Conservation (phyloP, 140 eudicot species). For the Anethum foeniculum region DNA sequence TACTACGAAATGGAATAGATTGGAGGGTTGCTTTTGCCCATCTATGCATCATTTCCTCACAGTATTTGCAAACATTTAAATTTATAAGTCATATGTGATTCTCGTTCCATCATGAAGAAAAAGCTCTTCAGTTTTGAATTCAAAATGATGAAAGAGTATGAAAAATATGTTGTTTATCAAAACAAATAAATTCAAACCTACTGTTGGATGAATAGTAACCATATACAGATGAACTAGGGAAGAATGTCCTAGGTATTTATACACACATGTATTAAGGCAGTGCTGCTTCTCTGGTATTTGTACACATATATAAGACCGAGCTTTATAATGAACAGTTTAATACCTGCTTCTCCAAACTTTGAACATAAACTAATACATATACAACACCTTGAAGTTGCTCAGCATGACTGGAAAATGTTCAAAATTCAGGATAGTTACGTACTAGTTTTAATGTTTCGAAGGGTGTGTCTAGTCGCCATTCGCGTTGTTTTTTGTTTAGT, state of each 20-base stretch:
- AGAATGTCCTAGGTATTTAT: neutral
- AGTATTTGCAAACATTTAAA: no score
- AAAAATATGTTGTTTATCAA: no score
- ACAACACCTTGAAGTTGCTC: neutral
- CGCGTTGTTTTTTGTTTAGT: conserved; percentile 71
- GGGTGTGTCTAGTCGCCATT: conserved; percentile 67
- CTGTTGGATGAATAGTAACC: neutral
- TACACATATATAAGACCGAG: neutral
- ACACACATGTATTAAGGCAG: neutral
- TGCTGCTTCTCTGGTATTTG: neutral
- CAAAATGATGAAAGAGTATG: neutral
- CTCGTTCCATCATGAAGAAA: neutral
- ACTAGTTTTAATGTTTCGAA: conserved; percentile 62
- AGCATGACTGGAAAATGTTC: neutral
- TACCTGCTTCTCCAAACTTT: neutral
- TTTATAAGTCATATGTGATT: neutral
- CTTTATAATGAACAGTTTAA: neutral
- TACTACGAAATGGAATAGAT: no score
- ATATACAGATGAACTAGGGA: neutral
- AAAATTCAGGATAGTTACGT: conserved; percentile 51
- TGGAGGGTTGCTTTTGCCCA: neutral
- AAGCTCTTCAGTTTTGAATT: neutral
- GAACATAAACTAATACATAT: neutral
- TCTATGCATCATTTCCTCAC: neutral
- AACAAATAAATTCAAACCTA: neutral